Base-by-base conservation (phyloP, 768 basidiomycete genomes). In the Mycena metata region DNA sequence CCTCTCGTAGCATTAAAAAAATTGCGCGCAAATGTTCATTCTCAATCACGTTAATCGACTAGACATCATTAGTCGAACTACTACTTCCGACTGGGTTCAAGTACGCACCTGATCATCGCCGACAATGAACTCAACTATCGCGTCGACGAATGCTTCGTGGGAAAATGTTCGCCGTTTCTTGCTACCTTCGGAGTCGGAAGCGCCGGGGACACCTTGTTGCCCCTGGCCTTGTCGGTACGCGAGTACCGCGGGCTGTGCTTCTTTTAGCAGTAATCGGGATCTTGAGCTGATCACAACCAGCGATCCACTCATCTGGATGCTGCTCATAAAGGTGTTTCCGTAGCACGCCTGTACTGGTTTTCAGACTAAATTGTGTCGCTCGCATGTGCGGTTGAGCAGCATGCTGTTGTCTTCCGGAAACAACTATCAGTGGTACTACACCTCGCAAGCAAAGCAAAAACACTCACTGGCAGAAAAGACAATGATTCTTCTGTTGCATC, bases 101-200 rank as follows among this genome's bases (percentile, higher is more conserved):
- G 47, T 56, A 47, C 16, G 62, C 68, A 19, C 78, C 67, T 77
- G 76, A 64, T 78, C 76, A 73, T 79, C 76, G 2, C 66, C 75
- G 35, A 78, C 67, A 65, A 79, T 76, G 61, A 74, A 79, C 35
- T 76, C 72, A 17, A 75, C 60, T 26, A 79, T 69, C 6, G 74
- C 72, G 54, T 80, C 76, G 13, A 78, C 72, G 61, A 80, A 78
- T 2, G 73, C 74, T 30, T 78, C 74, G 35, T 61, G 39, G 17
- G 74, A 75, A 52, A 71, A 78, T 33, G 43, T 36, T 52, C 3
- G 21, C 52, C 43, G 50, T 16, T 51, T 33, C 19, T 63, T 12
- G 16, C 24, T 19, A 13, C 39, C 46, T 26, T 50, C 5, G 35
- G 13, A 10, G 42, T 33, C 10, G 45, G 24, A n/a, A n/a, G n/a